These are phyloP conservation scores for Setaria italica DNA, from an alignment of 202 grass and related monocot genomes.

Conservation along the genomic window DNA sequence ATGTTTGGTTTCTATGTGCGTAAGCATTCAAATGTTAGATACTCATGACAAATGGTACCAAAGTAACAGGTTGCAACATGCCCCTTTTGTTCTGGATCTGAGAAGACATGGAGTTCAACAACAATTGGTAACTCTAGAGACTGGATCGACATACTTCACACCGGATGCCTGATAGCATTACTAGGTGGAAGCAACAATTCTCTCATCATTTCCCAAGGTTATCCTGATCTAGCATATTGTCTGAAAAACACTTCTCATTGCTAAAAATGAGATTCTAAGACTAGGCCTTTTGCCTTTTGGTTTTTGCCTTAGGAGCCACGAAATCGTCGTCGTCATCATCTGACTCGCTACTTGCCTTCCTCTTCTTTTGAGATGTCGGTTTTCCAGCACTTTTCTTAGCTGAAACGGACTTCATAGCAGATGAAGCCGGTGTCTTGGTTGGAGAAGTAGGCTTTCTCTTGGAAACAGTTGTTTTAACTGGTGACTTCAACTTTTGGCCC, in stretches of 20 bases:
- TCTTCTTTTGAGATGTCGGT: slow-evolving; percentile 56
- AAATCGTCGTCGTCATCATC: slow-evolving; percentile 71
- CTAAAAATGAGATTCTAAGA: slow-evolving; percentile 40
- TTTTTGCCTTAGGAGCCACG: slow-evolving; percentile 42
- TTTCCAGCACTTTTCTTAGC: slow-evolving; percentile 43
- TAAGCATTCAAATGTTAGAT: neutral
- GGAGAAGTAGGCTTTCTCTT: slow-evolving; percentile 50
- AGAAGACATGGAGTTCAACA: slow-evolving; percentile 3
- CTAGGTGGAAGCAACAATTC: slow-evolving; percentile 8
- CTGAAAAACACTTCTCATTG: neutral
- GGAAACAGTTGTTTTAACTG: slow-evolving; percentile 52
- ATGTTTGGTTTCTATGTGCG: neutral
- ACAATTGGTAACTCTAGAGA: neutral
- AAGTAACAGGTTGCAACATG: neutral
- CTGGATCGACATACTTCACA: neutral
- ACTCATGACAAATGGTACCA: neutral
- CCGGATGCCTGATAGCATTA: neutral
- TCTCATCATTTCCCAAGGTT: slow-evolving; percentile 27
- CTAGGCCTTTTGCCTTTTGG: slow-evolving; percentile 69
- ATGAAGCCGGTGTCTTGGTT: slow-evolving; percentile 41
- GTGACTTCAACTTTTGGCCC: slow-evolving; percentile 65
- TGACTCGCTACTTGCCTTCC: slow-evolving; percentile 58
- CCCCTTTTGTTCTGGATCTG: neutral
- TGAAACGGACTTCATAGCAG: slow-evolving; percentile 40
- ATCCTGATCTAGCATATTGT: slow-evolving; percentile 34